Evolutionary conservation across 2,329 filamentous ascomycete species (phyloP).

Genomic region (Sarocladium strictum): DNA sequence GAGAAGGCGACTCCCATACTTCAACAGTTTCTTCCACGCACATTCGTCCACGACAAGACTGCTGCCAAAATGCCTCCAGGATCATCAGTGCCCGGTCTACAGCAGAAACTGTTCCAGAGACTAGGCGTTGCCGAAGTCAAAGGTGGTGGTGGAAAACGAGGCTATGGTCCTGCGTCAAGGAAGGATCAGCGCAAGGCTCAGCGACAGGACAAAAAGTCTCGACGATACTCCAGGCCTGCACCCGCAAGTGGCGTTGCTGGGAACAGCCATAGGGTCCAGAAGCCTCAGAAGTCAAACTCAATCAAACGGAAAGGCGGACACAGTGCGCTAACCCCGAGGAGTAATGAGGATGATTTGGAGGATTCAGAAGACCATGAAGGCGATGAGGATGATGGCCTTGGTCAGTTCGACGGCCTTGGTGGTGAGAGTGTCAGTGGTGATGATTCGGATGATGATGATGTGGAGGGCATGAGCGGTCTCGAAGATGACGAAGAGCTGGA

Average conservation of each 20-base stretch:
- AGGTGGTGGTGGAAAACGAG: slow-evolving; percentile 13
- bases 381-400: slow-evolving; percentile 14
- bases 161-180: slow-evolving; percentile 23
- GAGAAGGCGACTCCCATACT: not conserved
- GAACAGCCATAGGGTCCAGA: slow-evolving; percentile 2
- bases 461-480: slow-evolving; percentile 17
- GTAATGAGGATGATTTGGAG: slow-evolving; percentile 2
- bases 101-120: slow-evolving; percentile 30
- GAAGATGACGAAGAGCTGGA: not conserved
- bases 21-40: not conserved
- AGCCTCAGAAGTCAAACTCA: slow-evolving; percentile 1
- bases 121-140: slow-evolving; percentile 25
- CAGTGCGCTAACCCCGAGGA: not conserved
- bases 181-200: slow-evolving; percentile 65
- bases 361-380: slow-evolving; percentile 15
- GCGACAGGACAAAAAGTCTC: slow-evolving; percentile 53
- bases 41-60: not conserved
- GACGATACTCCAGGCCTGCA: slow-evolving; percentile 21
- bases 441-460: not conserved
- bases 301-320: not conserved
- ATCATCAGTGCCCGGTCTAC: slow-evolving; percentile 25
- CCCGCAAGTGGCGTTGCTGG: slow-evolving; percentile 8
- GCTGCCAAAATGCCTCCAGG: slow-evolving; percentile 15
- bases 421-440: slow-evolving; percentile 14
- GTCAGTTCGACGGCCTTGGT: slow-evolving; percentile 16